Base-by-base conservation (phyloP, 2,329 filamentous ascomycete genomes). In the Paraphoma chrysanthemicola region DNA sequence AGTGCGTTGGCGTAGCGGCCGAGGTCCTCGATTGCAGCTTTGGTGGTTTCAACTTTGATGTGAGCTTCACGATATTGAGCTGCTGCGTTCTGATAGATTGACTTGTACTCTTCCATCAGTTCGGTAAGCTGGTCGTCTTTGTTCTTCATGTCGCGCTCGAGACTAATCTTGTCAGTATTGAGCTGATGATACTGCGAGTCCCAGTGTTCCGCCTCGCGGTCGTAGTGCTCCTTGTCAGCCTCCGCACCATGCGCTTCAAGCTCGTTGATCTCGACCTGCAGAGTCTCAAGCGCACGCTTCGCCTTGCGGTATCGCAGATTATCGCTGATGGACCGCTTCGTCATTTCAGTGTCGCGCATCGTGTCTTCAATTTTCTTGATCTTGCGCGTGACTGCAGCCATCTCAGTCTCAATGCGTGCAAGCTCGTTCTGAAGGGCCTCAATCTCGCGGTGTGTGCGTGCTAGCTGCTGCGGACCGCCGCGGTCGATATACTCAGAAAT, bases 11-110 rank as follows among this genome's bases (percentile, higher is more conserved):
- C 85, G 73, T 96, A 98, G 41, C 91, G 90, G 6, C 85, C 90
- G 36, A 99, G 82, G 73, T 99, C 95, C 54, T 96, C 92, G 52
- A 97, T 91, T 2, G 93, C 94, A 3, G 93, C 94, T 76, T 93
- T 96, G 47, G 92, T 97, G 0, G 93, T 96, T 79, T 88, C 92
- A 1, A 97, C 91, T 66, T 90, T 90, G 80, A 98, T 92, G 74
- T 96, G 91, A 6, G 90, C 86, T 79, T 96, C 89, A 66, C 92
- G 92, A 79, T 93, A 98, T 66, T 91, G 90, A 41, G 82, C 77
- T 43, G 88, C 88, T 11, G 94, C 92, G 72, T 94, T 86, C 72
- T 92, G 89, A 81, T 97, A 97, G 64, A 97, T 90, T 9, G 88
- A 87, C 47, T 96, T 85, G 86, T 90, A 99, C 67, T 97, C 92